A percentile compares a stretch with the other conserved stretches of the same genome.
These are phyloP conservation scores for Teunomyces aglyptinius DNA, from an alignment of 805 yeast species.

Conservation along the genomic window DNA sequence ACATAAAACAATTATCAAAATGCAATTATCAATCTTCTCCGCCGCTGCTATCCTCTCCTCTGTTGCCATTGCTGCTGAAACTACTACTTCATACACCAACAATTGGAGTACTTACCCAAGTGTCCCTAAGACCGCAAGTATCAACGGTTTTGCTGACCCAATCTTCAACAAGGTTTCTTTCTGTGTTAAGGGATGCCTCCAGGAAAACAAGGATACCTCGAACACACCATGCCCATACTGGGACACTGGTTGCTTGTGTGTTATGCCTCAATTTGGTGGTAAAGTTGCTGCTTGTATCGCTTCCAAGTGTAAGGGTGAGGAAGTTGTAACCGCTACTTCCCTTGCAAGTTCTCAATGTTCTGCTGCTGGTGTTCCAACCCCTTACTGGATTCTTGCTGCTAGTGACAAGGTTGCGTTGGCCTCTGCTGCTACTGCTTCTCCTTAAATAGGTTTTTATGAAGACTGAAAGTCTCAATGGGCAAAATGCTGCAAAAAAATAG, in stretches of 20 bases:
- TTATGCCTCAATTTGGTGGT: slow-evolving; percentile 34
- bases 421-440: slow-evolving; percentile 20
- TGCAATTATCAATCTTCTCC: slow-evolving; percentile 3
- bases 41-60: slow-evolving; percentile 11
- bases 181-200: slow-evolving; percentile 41
- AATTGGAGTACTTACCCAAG: slow-evolving; percentile 39
- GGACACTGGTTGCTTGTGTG: slow-evolving; percentile 48
- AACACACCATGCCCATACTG: slow-evolving; percentile 45
- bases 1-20: neutral
- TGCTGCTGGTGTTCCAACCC: slow-evolving; percentile 33
- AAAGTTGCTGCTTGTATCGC: slow-evolving; percentile 35
- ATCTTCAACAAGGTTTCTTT: slow-evolving; percentile 35
- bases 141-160: slow-evolving; percentile 51
- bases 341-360: slow-evolving; percentile 34
- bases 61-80: slow-evolving; percentile 19
- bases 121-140: slow-evolving; percentile 45
- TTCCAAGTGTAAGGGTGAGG: slow-evolving; percentile 23
- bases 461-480: neutral
- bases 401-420: slow-evolving; percentile 22
- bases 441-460: neutral
- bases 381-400: slow-evolving; percentile 30
- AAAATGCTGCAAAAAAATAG: neutral
- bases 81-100: slow-evolving; percentile 24
- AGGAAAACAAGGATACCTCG: slow-evolving; percentile 27
- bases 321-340: slow-evolving; percentile 27